Evolutionary conservation across 129 eudicot genomes (phyloP), one percentile per base, ranked within the genome.

Genomic region (Artemisia annua): DNA sequence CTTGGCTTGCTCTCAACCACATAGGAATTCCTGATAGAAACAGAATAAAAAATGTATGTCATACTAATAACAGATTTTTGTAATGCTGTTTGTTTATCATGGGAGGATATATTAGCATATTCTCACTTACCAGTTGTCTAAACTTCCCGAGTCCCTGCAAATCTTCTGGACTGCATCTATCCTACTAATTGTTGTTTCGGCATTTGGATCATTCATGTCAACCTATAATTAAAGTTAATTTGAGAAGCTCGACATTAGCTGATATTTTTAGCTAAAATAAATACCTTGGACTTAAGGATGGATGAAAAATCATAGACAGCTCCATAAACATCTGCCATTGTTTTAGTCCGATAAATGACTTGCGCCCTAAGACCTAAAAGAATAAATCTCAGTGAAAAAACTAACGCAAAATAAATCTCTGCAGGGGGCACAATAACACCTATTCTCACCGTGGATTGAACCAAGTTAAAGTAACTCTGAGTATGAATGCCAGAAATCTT

Each of bases 311-410:
- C 68, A 16, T 63, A 35, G 49, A 63, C 35, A 6, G 26, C 68
- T 11, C 68, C 68, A 63, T 63, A 63, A 3, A 63, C 68, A 35
- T 63, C 68, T 32, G 51, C 22, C 51, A 63, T 63, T 30, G 68
- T 63, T n/a, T 63, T 63, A n/a, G 68, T 63, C 24, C 14, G 18
- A 14, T 30, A 19, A 39, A 63, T 5, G 3, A 63, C 43, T 30
- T 63, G 13, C 16, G 68, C 68, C 22, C 1, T 26, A 13, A 63
- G 68, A 30, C 51, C 68, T 63, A 63, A 62, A 59, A 57, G 14
- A 24, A 14, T 2, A 63, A 13, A 63, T 12, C 11, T 15, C 10
- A 2, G 13, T 63, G 3, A 13, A 19, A 3, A 5, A 30, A 28
- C 2, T 28, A 14, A 63, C 32, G 12, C 3, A 61, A 14, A 28